These are phyloP conservation scores for Orbilia ellipsospora DNA, from an alignment of 2,329 filamentous ascomycete genomes.

Conservation along the genomic window DNA sequence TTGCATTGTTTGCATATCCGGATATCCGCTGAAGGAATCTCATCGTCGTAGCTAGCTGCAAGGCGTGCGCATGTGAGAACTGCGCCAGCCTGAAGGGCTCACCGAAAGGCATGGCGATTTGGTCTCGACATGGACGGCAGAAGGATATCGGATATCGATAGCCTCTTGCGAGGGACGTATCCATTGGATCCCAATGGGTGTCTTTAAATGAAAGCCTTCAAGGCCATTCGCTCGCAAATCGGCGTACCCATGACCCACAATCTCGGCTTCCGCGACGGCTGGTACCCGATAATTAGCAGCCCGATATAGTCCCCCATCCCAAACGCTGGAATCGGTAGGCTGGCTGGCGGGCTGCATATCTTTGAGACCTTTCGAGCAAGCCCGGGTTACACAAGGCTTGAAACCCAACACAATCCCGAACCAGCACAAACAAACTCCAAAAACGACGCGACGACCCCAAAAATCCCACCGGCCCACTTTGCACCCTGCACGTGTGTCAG, in stretches of 20 bases:
- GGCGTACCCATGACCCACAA: constrained; percentile 18
- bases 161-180: not conserved
- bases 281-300: constrained; percentile 39
- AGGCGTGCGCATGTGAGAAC: no score
- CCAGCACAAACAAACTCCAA: not conserved
- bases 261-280: constrained; percentile 3
- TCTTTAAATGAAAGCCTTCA: no score
- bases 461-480: not conserved
- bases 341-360: constrained; percentile 25
- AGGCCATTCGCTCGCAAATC: not conserved
- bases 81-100: no score
- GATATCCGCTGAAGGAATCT: no score
- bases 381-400: constrained; percentile 51
- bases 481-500: no score
- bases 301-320: constrained; percentile 3
- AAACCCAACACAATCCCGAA: constrained; percentile 36
- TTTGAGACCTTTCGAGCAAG: constrained; percentile 3
- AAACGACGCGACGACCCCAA: constrained; percentile 11
- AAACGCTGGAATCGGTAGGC: not conserved
- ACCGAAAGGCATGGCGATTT: no score
- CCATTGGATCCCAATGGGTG: no score
- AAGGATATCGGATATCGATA: not conserved
- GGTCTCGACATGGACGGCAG: no score
- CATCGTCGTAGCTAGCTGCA: no score
- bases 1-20: no score